Conservation (phyloP, 345 rosid genomes). For the Aegle marmelos region DNA sequence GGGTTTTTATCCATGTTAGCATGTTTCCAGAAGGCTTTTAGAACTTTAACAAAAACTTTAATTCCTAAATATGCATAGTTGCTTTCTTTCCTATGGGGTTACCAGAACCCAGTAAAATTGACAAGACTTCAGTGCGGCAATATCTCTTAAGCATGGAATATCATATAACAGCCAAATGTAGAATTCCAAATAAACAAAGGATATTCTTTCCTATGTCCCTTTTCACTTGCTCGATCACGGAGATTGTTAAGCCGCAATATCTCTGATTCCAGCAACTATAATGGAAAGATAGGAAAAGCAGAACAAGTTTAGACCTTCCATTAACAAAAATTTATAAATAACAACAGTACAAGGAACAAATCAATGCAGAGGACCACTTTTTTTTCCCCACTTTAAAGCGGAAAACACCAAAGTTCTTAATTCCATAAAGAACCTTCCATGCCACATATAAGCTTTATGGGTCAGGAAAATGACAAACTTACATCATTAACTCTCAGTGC, state of each 20-base stretch:
- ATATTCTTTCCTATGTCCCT: slow-evolving; percentile 78
- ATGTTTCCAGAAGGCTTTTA: background rate
- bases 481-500: slow-evolving; percentile 64
- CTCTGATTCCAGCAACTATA: slow-evolving; percentile 73
- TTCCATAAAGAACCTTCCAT: background rate
- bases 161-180: background rate
- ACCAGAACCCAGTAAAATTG: background rate
- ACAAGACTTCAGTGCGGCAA: background rate
- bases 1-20: background rate
- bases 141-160: background rate
- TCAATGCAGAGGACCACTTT: background rate
- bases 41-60: background rate
- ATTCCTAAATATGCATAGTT: background rate
- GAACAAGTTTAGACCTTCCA: background rate
- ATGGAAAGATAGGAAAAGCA: slow-evolving; percentile 11
- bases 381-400: background rate
- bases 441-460: background rate
- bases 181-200: slow-evolving; percentile 50
- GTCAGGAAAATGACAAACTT: slow-evolving; percentile 25
- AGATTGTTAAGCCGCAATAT: slow-evolving; percentile 60
- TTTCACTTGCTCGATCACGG: slow-evolving; percentile 86
- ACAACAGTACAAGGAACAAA: background rate
- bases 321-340: background rate
- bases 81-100: background rate
- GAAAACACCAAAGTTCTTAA: background rate